Conservation (phyloP, 768 basidiomycete genomes). For the Psilocybe azurescens region DNA sequence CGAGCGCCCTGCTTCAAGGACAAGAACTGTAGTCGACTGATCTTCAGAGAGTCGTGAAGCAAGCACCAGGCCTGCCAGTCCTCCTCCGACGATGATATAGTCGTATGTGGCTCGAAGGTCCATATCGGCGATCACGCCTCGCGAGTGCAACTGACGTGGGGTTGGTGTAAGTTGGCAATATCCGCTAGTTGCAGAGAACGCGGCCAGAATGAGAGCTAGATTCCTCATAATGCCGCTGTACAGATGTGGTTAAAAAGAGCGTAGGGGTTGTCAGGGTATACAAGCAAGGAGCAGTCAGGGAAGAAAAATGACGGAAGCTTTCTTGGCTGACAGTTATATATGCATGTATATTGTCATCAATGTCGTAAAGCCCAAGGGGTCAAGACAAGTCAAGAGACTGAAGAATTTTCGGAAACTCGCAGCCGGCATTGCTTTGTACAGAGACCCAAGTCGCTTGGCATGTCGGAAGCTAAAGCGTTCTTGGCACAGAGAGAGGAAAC, state of each 20-base stretch:
- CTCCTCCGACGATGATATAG: constrained; percentile 32
- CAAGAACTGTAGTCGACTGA: constrained; percentile 36
- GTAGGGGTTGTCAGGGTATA: not conserved
- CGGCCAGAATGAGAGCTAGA: constrained; percentile 11
- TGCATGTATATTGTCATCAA: not conserved
- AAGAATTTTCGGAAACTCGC: not conserved
- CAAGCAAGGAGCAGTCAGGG: not conserved
- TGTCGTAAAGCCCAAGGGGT: not conserved
- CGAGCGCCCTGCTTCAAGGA: constrained; percentile 43
- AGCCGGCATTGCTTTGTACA: too few species aligned
- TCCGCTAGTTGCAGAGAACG: constrained; percentile 7
- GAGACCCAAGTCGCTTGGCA: too few species aligned
- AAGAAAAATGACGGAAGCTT: not conserved
- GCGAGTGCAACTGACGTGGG: not conserved
- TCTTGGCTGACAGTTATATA: not conserved
- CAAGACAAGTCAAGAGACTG: not conserved
- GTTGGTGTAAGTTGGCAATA: not conserved
- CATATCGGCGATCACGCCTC: constrained; percentile 19
- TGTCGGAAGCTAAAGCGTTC: too few species aligned
- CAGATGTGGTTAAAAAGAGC: not conserved
- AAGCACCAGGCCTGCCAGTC: constrained; percentile 37
- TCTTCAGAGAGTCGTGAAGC: constrained; percentile 41
- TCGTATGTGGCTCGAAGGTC: constrained; percentile 38
- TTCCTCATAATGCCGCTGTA: not conserved
- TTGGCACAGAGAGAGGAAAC: too few species aligned